These are phyloP conservation scores for Phyllostachys edulis DNA, from an alignment of 176 grass and related monocot genomes.

Conservation along the genomic window DNA sequence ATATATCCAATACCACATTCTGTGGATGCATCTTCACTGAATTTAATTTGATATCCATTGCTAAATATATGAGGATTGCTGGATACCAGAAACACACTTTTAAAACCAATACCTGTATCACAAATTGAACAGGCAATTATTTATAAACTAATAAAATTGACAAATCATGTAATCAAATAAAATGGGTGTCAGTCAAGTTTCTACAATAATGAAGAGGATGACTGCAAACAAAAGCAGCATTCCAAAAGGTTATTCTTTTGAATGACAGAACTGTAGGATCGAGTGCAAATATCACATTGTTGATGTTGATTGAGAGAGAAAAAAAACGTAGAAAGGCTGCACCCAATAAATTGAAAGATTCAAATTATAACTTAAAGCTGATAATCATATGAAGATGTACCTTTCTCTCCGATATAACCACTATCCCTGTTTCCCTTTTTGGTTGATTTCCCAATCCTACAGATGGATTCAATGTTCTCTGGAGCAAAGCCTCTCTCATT, in stretches of 20 bases:
- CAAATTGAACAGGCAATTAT: not conserved
- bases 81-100: slow-evolving; percentile 62
- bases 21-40: slow-evolving; percentile 44
- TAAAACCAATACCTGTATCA: slow-evolving; percentile 59
- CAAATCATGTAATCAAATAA: not conserved
- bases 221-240: not conserved
- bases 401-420: slow-evolving; percentile 66
- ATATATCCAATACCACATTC: slow-evolving; percentile 55
- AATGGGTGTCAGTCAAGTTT: not conserved
- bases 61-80: slow-evolving; percentile 57
- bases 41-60: slow-evolving; percentile 61
- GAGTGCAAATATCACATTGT: not conserved
- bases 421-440: slow-evolving; percentile 38
- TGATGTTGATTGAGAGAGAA: not conserved
- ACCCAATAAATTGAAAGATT: not conserved
- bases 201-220: not conserved
- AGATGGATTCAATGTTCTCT: slow-evolving; percentile 56
- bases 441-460: slow-evolving; percentile 52
- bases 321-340: not conserved
- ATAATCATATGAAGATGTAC: slow-evolving; percentile 7
- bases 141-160: not conserved
- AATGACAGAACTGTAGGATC: not conserved
- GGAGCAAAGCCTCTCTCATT: slow-evolving; percentile 56
- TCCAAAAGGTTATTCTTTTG: not conserved
- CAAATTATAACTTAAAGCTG: not conserved